Percentiles rank a stretch among this genome's conserved stretches.
phyloP scores from a whole-genome alignment of 2,329 filamentous ascomycete genomes.

The Monosporascus sp. region DNA sequence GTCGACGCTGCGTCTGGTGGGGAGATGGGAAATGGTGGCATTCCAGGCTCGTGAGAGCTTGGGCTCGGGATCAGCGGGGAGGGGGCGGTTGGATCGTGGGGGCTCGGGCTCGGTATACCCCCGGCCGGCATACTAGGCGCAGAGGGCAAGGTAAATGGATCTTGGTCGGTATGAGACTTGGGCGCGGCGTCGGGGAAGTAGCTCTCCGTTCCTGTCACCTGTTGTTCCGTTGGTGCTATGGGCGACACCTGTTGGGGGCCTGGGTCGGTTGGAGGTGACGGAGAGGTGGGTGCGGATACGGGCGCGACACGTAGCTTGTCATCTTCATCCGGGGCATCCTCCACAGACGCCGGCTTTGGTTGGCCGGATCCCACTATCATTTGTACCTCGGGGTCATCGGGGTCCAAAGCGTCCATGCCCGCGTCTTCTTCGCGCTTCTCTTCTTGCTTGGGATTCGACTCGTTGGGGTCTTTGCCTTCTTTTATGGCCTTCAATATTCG shows the following conservation, averaged over 20 bases:
- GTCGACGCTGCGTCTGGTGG: slow-evolving; percentile 20
- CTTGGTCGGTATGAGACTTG: slow-evolving; percentile 5
- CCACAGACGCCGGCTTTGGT: slow-evolving; percentile 40
- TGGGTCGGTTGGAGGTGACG: slow-evolving; percentile 21
- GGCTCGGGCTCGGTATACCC: slow-evolving; percentile 14
- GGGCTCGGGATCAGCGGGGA: slow-evolving; percentile 21
- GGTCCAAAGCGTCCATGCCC: slow-evolving; percentile 45
- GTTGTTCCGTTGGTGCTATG: slow-evolving; percentile 23
- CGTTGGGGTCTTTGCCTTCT: slow-evolving; percentile 86
- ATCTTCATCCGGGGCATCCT: slow-evolving; percentile 47
- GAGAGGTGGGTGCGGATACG: slow-evolving; percentile 31
- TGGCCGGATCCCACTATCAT: slow-evolving; percentile 33
- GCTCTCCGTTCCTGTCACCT: slow-evolving; percentile 18
- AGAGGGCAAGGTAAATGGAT: slow-evolving; percentile 22
- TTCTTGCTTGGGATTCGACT: slow-evolving; percentile 70
- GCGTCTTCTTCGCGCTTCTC: slow-evolving; percentile 41
- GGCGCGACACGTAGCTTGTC: slow-evolving; percentile 24
- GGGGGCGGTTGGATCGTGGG: slow-evolving; percentile 15
- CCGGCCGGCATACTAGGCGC: slow-evolving; percentile 21
- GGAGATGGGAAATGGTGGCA: slow-evolving; percentile 26
- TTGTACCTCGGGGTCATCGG: slow-evolving; percentile 60
- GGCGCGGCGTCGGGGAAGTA: slow-evolving; percentile 21
- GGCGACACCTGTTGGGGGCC: slow-evolving; percentile 27
- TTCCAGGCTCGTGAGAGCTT: slow-evolving; percentile 14
- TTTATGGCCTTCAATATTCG: slow-evolving; percentile 88